phyloP scores from a whole-genome alignment of 345 rosid genomes.

The Salix arbutifolia region DNA sequence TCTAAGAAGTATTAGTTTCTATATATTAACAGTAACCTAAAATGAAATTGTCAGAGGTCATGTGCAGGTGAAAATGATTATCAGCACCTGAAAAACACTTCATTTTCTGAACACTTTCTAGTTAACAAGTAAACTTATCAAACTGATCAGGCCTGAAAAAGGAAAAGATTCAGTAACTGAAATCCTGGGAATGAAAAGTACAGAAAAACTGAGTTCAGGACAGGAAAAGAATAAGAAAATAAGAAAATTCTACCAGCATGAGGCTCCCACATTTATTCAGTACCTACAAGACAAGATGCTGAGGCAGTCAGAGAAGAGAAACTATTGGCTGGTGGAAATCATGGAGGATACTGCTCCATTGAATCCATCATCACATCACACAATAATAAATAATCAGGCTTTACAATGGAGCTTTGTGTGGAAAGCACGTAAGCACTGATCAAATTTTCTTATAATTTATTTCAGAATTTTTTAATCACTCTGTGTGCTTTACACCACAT shows the following conservation, averaged over 20 bases:
- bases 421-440: neutral
- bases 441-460: neutral
- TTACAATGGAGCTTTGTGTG: neutral
- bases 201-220: neutral
- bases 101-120: too few relatives aligned
- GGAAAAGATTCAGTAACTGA: neutral
- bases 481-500: neutral
- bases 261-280: neutral
- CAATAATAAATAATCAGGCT: neutral
- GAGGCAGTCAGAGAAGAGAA: neutral
- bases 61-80: too few relatives aligned
- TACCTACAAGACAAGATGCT: neutral
- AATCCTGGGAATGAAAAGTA: neutral
- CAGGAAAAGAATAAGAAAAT: neutral
- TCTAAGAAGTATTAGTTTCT: too few relatives aligned
- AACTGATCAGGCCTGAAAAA: neutral
- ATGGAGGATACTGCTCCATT: neutral
- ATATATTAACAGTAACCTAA: too few relatives aligned
- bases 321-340: neutral
- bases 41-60: too few relatives aligned
- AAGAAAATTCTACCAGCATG: neutral
- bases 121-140: neutral
- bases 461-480: neutral
- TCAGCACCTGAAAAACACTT: too few relatives aligned
- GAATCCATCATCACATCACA: neutral